Conservation (phyloP, 2,329 filamentous ascomycete genomes). For the Teratosphaeria viscida region DNA sequence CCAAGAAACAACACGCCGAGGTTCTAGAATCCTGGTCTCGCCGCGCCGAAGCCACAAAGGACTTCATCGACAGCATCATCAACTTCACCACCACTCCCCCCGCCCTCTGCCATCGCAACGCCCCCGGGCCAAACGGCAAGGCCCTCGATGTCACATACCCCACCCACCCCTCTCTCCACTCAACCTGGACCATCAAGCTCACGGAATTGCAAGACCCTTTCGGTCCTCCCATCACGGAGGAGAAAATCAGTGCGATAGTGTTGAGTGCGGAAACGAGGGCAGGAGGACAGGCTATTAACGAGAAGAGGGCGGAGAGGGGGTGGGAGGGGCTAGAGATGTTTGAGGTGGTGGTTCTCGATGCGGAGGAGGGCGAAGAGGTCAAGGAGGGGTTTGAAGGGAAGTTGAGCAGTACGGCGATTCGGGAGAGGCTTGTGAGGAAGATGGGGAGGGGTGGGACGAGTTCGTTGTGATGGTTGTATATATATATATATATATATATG, state of each 20-base stretch:
- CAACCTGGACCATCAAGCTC: constrained; percentile 59
- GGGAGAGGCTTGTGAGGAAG: constrained; percentile 20
- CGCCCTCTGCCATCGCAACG: constrained; percentile 31
- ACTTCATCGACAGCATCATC: constrained; percentile 57
- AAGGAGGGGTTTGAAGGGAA: constrained; percentile 63
- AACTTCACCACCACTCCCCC: constrained; percentile 37
- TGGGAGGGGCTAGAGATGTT: constrained; percentile 71
- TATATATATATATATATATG: no score
- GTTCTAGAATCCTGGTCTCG: constrained; percentile 70
- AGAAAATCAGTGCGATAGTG: constrained; percentile 67
- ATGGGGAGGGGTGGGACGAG: background rate
- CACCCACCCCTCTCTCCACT: constrained; percentile 16
- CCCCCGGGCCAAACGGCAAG: constrained; percentile 39
- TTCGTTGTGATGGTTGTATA: background rate
- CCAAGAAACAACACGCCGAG: constrained; percentile 79
- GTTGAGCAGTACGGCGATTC: constrained; percentile 82
- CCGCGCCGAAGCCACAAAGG: constrained; percentile 57
- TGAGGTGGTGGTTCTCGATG: constrained; percentile 80
- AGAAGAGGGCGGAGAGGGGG: constrained; percentile 63
- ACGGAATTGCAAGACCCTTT: constrained; percentile 80
- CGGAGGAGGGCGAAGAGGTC: constrained; percentile 31
- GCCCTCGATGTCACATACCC: constrained; percentile 50
- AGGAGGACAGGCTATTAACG: constrained; percentile 77
- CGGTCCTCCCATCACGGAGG: constrained; percentile 79
- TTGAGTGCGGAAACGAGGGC: constrained; percentile 79